Percentiles rank a stretch among this genome's conserved stretches.
Conservation (phyloP, 139 green algal species). For the Picochlorum sp. region DNA sequence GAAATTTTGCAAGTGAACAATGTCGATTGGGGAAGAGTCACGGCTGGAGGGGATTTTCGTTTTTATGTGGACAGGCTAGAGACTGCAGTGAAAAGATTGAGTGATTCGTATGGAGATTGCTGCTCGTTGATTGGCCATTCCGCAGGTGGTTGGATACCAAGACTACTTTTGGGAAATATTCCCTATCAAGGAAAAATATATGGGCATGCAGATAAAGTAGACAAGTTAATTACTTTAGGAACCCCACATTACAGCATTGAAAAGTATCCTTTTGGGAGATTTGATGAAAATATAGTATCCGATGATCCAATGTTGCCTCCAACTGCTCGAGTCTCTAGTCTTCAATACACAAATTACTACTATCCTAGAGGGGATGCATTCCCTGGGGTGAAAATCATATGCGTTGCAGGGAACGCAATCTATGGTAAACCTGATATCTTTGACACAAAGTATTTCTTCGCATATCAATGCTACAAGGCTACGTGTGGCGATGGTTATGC, state of each 20-base stretch:
- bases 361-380: slow-evolving; percentile 15
- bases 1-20: slow-evolving; percentile 2
- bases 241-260: slow-evolving; percentile 28
- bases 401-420: slow-evolving; percentile 10
- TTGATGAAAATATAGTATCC: not conserved
- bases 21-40: slow-evolving; percentile 1
- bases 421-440: not conserved
- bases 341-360: slow-evolving; percentile 29
- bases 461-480: slow-evolving; percentile 15
- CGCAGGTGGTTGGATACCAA: slow-evolving; percentile 31
- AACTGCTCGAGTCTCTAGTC: slow-evolving; percentile 6
- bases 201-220: slow-evolving; percentile 3
- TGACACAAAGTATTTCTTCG: not conserved
- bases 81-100: not conserved
- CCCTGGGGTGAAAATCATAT: slow-evolving; percentile 13
- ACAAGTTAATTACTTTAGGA: slow-evolving; percentile 31
- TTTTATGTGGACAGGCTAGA: slow-evolving; percentile 14
- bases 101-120: slow-evolving; percentile 2
- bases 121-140: slow-evolving; percentile 24
- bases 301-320: not conserved
- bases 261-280: slow-evolving; percentile 24
- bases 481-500: slow-evolving; percentile 13
- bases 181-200: slow-evolving; percentile 16
- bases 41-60: not conserved
- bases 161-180: slow-evolving; percentile 19